Evolutionary conservation across 139 green algal species (phyloP), one percentile per base, ranked within the genome.

Genomic region (Pseudopediastrum boryanum): DNA sequence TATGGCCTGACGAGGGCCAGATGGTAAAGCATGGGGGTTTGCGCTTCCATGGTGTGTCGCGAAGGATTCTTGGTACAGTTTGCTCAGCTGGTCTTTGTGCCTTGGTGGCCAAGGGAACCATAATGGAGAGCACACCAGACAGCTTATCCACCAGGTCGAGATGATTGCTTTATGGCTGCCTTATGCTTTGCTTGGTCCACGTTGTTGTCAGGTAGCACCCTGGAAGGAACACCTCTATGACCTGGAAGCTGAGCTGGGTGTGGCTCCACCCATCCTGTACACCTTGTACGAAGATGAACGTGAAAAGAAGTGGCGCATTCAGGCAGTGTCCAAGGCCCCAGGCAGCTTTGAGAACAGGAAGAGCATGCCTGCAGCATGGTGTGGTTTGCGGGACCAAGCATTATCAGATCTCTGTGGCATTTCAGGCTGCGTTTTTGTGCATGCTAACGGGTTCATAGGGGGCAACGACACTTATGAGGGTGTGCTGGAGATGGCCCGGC

Each of bases 151-250:
- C n/a, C n/a, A n/a, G n/a, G n/a, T n/a, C n/a, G n/a, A n/a, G n/a
- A n/a, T n/a, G n/a, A n/a, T n/a, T n/a, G n/a, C n/a, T n/a, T n/a
- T n/a, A n/a, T n/a, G n/a, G n/a, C n/a, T n/a, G n/a, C n/a, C n/a
- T n/a, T n/a, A n/a, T n/a, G n/a, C n/a, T n/a, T n/a, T n/a, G n/a
- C n/a, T n/a, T n/a, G n/a, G n/a, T n/a, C n/a, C n/a, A n/a, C n/a
- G n/a, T n/a, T n/a, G n/a, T n/a, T n/a, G n/a, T n/a, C n/a, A n/a
- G n/a, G n/a, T n/a, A n/a, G n/a, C n/a, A 9, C 96, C 97, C 38
- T 99, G 97, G 97, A 99, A 99, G 86, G 90, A 96, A 59, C 97
- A 99, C 83, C 83, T 99, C 81, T 95, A 94, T 77, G 79, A 93
- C 42, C 85, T 99, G 23, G 97, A 99, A 89, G 74, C 91, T 70